phyloP scores from a whole-genome alignment of 2,329 filamentous ascomycete species.

The Ramularia endophylla region DNA sequence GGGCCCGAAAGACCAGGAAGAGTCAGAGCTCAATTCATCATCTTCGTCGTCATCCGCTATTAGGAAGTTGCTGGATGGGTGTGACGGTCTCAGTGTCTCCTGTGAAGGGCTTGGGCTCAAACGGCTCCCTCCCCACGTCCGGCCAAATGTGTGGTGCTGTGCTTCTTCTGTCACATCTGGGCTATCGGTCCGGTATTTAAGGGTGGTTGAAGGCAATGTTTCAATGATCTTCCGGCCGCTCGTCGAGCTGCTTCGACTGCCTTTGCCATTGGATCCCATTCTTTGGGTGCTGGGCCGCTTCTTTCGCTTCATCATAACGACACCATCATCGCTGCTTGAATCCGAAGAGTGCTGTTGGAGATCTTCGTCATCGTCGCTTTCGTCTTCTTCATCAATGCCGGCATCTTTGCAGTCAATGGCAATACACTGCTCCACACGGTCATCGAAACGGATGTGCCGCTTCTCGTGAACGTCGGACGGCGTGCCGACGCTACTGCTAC shows the following conservation, averaged over 20 bases:
- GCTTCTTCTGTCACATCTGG: slow-evolving; percentile 47
- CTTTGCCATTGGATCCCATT: slow-evolving; percentile 40
- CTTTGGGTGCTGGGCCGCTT: slow-evolving; percentile 38
- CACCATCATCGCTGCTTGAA: slow-evolving; percentile 60
- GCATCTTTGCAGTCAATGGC: slow-evolving; percentile 82
- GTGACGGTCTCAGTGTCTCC: slow-evolving; percentile 70
- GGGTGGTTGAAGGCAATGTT: slow-evolving; percentile 77
- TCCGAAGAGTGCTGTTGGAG: slow-evolving; percentile 39
- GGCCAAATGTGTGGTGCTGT: slow-evolving; percentile 39
- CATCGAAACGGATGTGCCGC: slow-evolving; percentile 93
- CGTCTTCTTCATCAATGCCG: slow-evolving; percentile 58
- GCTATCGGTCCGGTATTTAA: slow-evolving; percentile 76
- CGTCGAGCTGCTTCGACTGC: slow-evolving; percentile 50
- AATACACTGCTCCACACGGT: slow-evolving; percentile 93
- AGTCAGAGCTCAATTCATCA: slow-evolving; percentile 21
- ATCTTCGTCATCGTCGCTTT: slow-evolving; percentile 30
- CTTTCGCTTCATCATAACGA: slow-evolving; percentile 73
- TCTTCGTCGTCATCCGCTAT: slow-evolving; percentile 15
- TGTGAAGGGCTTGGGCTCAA: slow-evolving; percentile 72
- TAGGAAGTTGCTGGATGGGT: slow-evolving; percentile 59
- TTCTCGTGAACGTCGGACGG: slow-evolving; percentile 54
- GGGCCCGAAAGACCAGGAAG: slow-evolving; percentile 31
- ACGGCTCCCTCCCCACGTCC: slow-evolving; percentile 30
- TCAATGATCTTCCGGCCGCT: slow-evolving; percentile 72
- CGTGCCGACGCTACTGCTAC: slow-evolving; percentile 64